A percentile compares a stretch with the other conserved stretches of the same genome.
phyloP scores from a whole-genome alignment of 371 early-diverging fungal genomes.

The Ecytonucleospora hepatopenaei region DNA sequence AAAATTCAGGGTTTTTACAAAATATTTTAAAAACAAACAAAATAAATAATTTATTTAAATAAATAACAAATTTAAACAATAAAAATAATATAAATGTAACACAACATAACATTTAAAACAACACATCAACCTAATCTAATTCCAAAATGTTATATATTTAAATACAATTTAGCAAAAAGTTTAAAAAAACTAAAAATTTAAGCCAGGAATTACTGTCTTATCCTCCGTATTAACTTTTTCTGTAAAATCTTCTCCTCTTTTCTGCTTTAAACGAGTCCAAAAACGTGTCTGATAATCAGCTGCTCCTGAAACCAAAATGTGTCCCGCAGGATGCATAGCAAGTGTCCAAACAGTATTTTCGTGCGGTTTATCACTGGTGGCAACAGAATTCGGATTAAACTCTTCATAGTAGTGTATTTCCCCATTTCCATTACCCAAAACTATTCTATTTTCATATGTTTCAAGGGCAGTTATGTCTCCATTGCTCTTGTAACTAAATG shows the following conservation, averaged over 20 bases:
- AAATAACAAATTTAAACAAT: not conserved
- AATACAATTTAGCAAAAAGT: too few relatives aligned
- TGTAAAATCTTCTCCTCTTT: conserved; percentile 43
- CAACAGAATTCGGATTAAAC: conserved; percentile 60
- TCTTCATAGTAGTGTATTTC: conserved; percentile 77
- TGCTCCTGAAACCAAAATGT: conserved; percentile 82
- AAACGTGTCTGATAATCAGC: conserved; percentile 93
- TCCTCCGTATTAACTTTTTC: not conserved
- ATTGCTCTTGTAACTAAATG: conserved; percentile 73
- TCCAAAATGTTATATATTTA: not conserved
- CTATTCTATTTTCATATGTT: conserved; percentile 82
- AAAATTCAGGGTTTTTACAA: too few relatives aligned
- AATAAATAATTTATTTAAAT: not conserved
- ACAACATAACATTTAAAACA: not conserved
- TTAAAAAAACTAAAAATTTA: too few relatives aligned
- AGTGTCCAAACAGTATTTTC: conserved; percentile 86
- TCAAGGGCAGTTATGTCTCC: conserved; percentile 69
- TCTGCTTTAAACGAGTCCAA: conserved; percentile 87
- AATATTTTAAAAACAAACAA: not conserved
- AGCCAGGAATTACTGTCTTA: not conserved
- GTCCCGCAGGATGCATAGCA: conserved; percentile 96
- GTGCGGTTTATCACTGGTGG: conserved; percentile 73
- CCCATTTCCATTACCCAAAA: conserved; percentile 84
- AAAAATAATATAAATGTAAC: not conserved
- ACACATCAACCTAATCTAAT: not conserved